Conservation (phyloP, 2,329 filamentous ascomycete species). For the Microascus cirrosus region DNA sequence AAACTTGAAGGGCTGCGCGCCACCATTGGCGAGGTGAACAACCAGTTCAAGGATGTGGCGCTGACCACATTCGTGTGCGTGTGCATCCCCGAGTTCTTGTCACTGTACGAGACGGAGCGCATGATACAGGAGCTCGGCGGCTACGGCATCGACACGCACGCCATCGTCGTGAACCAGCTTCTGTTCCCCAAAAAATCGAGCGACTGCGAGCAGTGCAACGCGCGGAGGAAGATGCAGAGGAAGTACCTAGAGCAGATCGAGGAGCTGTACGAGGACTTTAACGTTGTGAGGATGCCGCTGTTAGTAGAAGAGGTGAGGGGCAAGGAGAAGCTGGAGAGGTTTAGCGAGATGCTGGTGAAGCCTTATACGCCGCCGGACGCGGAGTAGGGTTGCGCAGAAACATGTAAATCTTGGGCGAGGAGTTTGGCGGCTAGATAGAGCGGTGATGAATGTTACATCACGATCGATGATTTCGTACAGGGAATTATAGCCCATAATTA, state of each 20-base stretch:
- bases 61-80: conserved; percentile 97
- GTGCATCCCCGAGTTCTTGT: conserved; percentile 94
- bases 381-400: background rate
- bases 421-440: conserved; percentile 8
- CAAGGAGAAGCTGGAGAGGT: conserved; percentile 86
- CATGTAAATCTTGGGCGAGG: background rate
- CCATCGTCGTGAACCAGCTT: conserved; percentile 96
- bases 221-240: conserved; percentile 94
- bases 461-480: background rate
- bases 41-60: conserved; percentile 94
- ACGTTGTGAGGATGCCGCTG: conserved; percentile 96
- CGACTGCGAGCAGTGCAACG: conserved; percentile 89
- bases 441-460: background rate
- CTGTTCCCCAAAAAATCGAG: conserved; percentile 81
- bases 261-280: conserved; percentile 91
- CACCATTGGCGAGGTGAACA: conserved; percentile 92
- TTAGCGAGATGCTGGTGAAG: conserved; percentile 72
- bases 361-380: conserved; percentile 57
- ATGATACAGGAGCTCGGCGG: conserved; percentile 97
- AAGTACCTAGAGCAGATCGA: conserved; percentile 99
- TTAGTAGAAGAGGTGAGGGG: conserved; percentile 92
- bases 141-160: conserved; percentile 92
- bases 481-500: background rate
- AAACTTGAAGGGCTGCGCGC: conserved; percentile 90
- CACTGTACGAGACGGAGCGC: conserved; percentile 94